phyloP scores from a whole-genome alignment of 805 yeast species.

The Starmerella floricola region DNA sequence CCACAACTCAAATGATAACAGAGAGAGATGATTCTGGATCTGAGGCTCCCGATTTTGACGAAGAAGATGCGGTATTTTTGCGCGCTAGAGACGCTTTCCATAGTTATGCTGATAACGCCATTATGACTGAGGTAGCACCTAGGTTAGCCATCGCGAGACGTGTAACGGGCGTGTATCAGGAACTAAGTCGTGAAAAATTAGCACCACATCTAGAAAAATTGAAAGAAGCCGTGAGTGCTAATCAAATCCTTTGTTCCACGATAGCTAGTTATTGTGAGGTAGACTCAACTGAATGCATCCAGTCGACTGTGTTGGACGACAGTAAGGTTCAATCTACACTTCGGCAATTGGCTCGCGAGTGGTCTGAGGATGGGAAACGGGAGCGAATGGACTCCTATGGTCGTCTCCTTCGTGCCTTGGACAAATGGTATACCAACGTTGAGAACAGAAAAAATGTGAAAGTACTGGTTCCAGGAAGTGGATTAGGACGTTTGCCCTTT shows the following conservation, averaged over 20 bases:
- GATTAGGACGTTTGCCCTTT: slow-evolving; percentile 71
- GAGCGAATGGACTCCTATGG: slow-evolving; percentile 48
- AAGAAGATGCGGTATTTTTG: slow-evolving; percentile 2
- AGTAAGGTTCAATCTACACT: slow-evolving; percentile 48
- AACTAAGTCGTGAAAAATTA: too few relatives aligned
- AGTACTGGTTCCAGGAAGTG: slow-evolving; percentile 79
- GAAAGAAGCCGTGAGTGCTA: too few relatives aligned
- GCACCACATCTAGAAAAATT: too few relatives aligned
- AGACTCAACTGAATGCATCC: slow-evolving; percentile 1
- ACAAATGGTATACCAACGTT: slow-evolving; percentile 24
- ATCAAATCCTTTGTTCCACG: too few relatives aligned
- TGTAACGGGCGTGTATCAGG: too few relatives aligned
- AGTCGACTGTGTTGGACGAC: slow-evolving; percentile 29
- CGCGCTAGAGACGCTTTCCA: slow-evolving; percentile 5
- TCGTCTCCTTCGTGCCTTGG: slow-evolving; percentile 39
- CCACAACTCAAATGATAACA: too few relatives aligned
- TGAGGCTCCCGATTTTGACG: too few relatives aligned
- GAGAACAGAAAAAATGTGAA: slow-evolving; percentile 20
- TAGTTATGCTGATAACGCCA: background rate
- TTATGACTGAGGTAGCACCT: background rate
- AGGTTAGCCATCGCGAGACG: too few relatives aligned
- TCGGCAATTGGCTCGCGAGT: slow-evolving; percentile 66
- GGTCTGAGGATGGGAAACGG: slow-evolving; percentile 43
- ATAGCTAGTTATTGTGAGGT: too few relatives aligned
- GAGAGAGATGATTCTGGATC: too few relatives aligned